Evolutionary conservation across 2,329 filamentous ascomycete species (phyloP).

Genomic region (Penicillium paneum): DNA sequence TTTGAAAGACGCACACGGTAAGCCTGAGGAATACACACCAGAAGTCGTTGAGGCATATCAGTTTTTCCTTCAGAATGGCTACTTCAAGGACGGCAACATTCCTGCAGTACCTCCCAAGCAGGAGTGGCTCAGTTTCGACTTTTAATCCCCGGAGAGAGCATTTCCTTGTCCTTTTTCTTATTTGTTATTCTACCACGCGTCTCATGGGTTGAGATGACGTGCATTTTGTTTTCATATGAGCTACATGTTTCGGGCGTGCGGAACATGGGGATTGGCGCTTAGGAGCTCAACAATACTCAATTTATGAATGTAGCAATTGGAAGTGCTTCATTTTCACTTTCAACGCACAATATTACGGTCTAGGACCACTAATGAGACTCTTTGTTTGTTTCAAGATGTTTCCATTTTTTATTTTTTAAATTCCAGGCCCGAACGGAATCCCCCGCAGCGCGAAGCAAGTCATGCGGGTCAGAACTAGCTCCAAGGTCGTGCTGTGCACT

Average conservation of each 20-base stretch:
- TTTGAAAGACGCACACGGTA: slow-evolving; percentile 51
- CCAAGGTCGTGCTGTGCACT: slow-evolving; percentile 16
- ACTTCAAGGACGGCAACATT: slow-evolving; percentile 68
- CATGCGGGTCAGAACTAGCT: slow-evolving; percentile 17
- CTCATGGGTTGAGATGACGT: not conserved
- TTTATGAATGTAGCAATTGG: not conserved
- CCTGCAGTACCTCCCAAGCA: slow-evolving; percentile 73
- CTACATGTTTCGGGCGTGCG: not conserved
- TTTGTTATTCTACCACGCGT: not conserved
- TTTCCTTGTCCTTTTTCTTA: not conserved
- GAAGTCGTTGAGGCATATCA: slow-evolving; percentile 61
- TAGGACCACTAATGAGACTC: not conserved
- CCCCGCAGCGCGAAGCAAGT: slow-evolving; percentile 18
- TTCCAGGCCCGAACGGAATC: slow-evolving; percentile 33
- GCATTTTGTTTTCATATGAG: not conserved
- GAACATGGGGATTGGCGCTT: slow-evolving; percentile 1
- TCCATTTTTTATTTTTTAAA: slow-evolving; percentile 31
- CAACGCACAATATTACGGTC: slow-evolving; percentile 2
- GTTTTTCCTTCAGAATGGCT: slow-evolving; percentile 61
- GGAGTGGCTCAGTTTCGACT: slow-evolving; percentile 72
- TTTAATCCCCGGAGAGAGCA: slow-evolving; percentile 45
- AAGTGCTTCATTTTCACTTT: not conserved
- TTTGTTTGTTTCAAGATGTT: slow-evolving; percentile 28
- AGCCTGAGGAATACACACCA: slow-evolving; percentile 50
- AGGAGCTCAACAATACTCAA: not conserved